A percentile compares a stretch with the other conserved stretches of the same genome.
These are phyloP conservation scores for Podospora bellae-mahoneyi DNA, from an alignment of 495 filamentous ascomycete species.

Conservation along the genomic window DNA sequence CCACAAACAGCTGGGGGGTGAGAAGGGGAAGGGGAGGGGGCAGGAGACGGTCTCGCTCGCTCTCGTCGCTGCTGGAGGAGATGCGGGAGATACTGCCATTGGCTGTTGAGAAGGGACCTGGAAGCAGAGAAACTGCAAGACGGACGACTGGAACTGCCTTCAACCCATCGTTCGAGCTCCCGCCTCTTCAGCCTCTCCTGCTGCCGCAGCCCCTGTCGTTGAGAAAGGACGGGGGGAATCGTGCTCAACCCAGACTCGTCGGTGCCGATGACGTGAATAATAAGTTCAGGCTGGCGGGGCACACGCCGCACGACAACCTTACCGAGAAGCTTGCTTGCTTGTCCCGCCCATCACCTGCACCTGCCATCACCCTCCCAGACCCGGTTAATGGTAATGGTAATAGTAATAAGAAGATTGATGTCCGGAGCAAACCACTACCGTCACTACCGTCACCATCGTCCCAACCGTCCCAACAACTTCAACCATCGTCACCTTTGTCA, in stretches of 20 bases:
- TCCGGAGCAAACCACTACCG: background rate
- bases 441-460: background rate
- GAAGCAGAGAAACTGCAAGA: background rate
- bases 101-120: background rate
- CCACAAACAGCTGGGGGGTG: background rate
- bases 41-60: conserved; percentile 5
- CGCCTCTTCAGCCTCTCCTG: background rate
- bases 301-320: conserved; percentile 15
- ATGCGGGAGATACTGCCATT: background rate
- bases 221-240: background rate
- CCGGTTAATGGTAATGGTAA: conserved; percentile 3
- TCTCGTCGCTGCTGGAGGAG: conserved; percentile 2
- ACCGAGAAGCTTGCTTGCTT: conserved; percentile 11
- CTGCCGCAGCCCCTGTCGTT: background rate
- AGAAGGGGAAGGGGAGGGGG: background rate
- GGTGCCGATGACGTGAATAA: background rate
- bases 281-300: conserved; percentile 7
- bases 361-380: background rate
- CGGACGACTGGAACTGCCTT: background rate
- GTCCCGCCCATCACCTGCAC: conserved; percentile 8
- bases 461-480: background rate
- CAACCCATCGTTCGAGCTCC: background rate
- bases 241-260: background rate
- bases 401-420: conserved; percentile 8
- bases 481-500: background rate